Base-by-base conservation (phyloP, 768 basidiomycete genomes). In the Leccinum ochraceum region DNA sequence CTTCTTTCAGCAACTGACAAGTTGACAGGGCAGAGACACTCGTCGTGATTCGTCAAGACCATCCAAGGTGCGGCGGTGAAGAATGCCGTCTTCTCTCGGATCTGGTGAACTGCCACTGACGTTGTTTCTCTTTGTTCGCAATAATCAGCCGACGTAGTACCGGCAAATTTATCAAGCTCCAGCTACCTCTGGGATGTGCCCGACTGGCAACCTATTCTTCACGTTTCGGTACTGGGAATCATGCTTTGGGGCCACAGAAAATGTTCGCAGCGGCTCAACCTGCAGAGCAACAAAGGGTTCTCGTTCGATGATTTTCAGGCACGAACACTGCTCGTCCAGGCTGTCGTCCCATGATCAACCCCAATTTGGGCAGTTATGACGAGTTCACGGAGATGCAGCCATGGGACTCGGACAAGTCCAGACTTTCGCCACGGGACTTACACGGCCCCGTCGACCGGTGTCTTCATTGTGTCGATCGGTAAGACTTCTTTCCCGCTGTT, bases 231-330 rank as follows among this genome's bases (percentile, higher is more conserved):
- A 93, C 82, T 82, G 26, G 26, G 26, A 26, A 26, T 26, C 26
- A 26, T 49, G 72, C 74, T 16, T 67, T 71, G 57, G 80, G 76
- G 46, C 69, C 77, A 3, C 94, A 95, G 51, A 81, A 83, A 30
- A 90, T 94, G 1, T 98, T 95, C 67, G 96, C 94, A 1, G 89
- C 95, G 94, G 74, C 81, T 98, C 49, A 89, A 95, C 69, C 81
- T 95, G 37, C 94, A 96, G 68, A 86, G 97, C 60, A 91, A 94
- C 26, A 90, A 91, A 67, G 87, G 90, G 24, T 90, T 92, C 75
- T 74, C 95, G 53, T 96, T 98, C 70, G 92, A 95, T 67, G 86
- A 89, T 60, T 76, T 89, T 1, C 82, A 91, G 58, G 88, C 90
- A 16, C 86, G 96, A 37, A 81, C 88, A 1, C 76, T 90, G 6